Base-by-base conservation (phyloP, 2,329 filamentous ascomycete species). In the Fusarium circinatum region DNA sequence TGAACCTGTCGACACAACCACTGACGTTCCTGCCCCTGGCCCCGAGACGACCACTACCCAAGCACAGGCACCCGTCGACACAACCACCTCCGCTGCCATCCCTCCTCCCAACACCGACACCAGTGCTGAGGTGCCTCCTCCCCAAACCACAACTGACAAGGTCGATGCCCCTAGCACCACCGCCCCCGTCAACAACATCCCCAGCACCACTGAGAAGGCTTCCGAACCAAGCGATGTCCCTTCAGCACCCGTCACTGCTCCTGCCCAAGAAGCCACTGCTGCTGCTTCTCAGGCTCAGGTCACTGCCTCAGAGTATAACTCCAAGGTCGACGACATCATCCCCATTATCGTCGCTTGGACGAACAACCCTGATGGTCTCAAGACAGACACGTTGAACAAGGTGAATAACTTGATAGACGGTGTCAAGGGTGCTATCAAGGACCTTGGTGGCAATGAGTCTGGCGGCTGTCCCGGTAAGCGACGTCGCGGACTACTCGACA, bases 321-420 rank as follows among this genome's bases (percentile, higher is more conserved):
- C 51, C 11, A 36, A 68, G 41, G 36, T 70, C 2, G 42, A 49
- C 8, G 22, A 55, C 13, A 59, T 70, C 36, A 70, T 70, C 6
- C 67, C 67, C 0, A 67, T 70, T 17, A 70, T 70, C 7, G 36
- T 54, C 15, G 36, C 44, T 11, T 70, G 64, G 64, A 58, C 52
- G 1, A 59, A 70, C 6, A 56, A 64, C 22, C 64, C 67, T 32
- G 58, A 44, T 9, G 60, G 60, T 1, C 64, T 70, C 41, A 59
- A 67, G 41, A 63, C 44, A 1, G 64, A 68, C 11, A 68, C 64
- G 1, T n/a, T 70, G 52, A 61, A 68, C 47, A 48, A 68, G 41
- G 62, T 69, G 9, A 69, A 67, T 22, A 69, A 58, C 45, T 11
- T 70, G n/a, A 56, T 70, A 20, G 58, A 70, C 8, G 52, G 52